Evolutionary conservation across 257 asterid species (phyloP).

Genomic region (Vinca minor): DNA sequence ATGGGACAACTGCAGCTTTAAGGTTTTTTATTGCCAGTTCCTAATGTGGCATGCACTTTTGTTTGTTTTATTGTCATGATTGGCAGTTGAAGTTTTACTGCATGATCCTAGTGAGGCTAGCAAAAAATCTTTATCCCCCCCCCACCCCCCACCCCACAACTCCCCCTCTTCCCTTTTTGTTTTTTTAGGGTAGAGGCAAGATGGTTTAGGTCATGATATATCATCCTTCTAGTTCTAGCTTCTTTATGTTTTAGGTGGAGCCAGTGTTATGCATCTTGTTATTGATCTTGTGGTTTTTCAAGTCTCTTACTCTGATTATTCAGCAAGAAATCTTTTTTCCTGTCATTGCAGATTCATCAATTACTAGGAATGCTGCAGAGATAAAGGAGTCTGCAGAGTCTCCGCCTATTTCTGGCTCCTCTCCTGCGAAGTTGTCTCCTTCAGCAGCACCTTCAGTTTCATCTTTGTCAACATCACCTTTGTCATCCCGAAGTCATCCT

Average conservation of each 20-base stretch:
- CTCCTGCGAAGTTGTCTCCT: conserved; percentile 64
- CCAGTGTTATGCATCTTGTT: not conserved
- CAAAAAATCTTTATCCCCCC: not conserved
- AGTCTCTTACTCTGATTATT: not conserved
- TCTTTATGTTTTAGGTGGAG: too few relatives aligned
- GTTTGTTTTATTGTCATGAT: not conserved
- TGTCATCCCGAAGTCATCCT: conserved; percentile 53
- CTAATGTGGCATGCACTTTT: not conserved
- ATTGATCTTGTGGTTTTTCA: not conserved
- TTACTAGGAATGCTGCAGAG: conserved; percentile 22
- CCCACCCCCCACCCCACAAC: too few relatives aligned
- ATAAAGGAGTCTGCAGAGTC: conserved; percentile 50
- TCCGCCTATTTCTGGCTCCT: conserved; percentile 45
- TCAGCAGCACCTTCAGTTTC: conserved; percentile 66
- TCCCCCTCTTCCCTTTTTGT: not conserved
- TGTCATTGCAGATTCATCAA: conserved; percentile 26
- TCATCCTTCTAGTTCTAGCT: too few relatives aligned
- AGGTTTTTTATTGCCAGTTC: not conserved
- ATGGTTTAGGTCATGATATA: too few relatives aligned
- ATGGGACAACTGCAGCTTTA: not conserved
- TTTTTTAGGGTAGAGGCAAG: too few relatives aligned
- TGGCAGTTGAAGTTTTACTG: not conserved
- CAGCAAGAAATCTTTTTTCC: not conserved
- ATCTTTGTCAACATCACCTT: conserved; percentile 54
- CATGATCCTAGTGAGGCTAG: not conserved